Evolutionary conservation across 768 basidiomycete genomes (phyloP).

Genomic region (Cantharellus anzutake): DNA sequence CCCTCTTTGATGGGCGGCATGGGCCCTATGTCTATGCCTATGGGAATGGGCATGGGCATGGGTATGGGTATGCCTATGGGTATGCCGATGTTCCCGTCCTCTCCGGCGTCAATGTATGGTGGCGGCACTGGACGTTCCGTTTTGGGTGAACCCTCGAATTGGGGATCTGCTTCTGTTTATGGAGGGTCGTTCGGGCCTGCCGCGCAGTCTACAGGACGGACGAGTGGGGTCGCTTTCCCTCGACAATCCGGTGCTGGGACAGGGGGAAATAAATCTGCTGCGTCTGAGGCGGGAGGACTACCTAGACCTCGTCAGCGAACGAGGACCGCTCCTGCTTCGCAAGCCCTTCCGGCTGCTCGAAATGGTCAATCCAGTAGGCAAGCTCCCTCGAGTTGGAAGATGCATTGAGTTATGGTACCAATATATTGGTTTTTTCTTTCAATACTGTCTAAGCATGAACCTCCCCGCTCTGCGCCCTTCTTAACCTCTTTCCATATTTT

Average conservation of each 20-base stretch:
- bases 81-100: conserved; percentile 30
- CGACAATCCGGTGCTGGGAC: neutral
- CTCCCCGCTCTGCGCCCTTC: conserved; percentile 3
- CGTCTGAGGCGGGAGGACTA: neutral
- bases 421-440: too few relatives aligned
- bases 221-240: conserved; percentile 1
- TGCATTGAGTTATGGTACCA: neutral
- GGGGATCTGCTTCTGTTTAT: conserved; percentile 32
- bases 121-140: conserved; percentile 13
- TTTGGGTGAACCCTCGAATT: conserved; percentile 5
- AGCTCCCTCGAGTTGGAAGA: conserved; percentile 9
- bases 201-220: neutral
- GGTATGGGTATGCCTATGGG: conserved; percentile 15
- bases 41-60: conserved; percentile 13
- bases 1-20: conserved; percentile 11
- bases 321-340: conserved; percentile 15
- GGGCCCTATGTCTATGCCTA: conserved; percentile 24
- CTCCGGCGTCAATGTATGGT: conserved; percentile 37
- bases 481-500: too few relatives aligned
- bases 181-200: conserved; percentile 41
- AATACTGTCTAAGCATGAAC: too few relatives aligned
- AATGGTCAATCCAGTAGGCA: neutral
- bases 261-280: neutral
- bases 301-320: conserved; percentile 17
- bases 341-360: conserved; percentile 1